Evolutionary conservation across 2,329 filamentous ascomycete genomes (phyloP).

Genomic region (Fusarium dimerum): DNA sequence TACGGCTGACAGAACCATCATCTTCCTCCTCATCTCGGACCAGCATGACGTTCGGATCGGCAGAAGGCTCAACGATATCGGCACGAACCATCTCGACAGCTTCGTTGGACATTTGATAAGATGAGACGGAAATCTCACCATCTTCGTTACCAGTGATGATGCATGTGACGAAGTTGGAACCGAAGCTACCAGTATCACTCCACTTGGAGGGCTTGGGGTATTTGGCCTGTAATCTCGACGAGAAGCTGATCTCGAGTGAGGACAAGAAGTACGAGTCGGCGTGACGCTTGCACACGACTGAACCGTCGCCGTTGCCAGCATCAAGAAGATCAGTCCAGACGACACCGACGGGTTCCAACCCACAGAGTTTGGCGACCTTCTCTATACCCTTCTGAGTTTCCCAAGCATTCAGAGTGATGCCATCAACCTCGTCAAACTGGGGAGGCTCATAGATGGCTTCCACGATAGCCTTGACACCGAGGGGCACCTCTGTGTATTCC

Average conservation of each 20-base stretch:
- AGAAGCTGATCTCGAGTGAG: slow-evolving; percentile 88
- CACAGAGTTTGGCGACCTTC: slow-evolving; percentile 77
- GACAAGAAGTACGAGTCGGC: slow-evolving; percentile 93
- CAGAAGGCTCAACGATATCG: slow-evolving; percentile 92
- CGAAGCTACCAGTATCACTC: slow-evolving; percentile 92
- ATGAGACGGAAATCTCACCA: slow-evolving; percentile 83
- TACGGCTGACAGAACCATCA: slow-evolving; percentile 65
- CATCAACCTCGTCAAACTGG: slow-evolving; percentile 85
- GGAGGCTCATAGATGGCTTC: slow-evolving; percentile 97
- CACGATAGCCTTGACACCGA: slow-evolving; percentile 93
- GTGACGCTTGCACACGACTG: slow-evolving; percentile 92
- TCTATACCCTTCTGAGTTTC: slow-evolving; percentile 81
- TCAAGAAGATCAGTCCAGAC: slow-evolving; percentile 94
- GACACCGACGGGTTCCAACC: slow-evolving; percentile 84
- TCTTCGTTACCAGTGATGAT: slow-evolving; percentile 90
- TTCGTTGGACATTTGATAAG: slow-evolving; percentile 94
- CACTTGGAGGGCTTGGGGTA: slow-evolving; percentile 92
- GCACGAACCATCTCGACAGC: slow-evolving; percentile 96
- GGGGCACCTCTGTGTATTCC: slow-evolving; percentile 88
- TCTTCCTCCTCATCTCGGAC: slow-evolving; percentile 91
- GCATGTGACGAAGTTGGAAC: slow-evolving; percentile 96
- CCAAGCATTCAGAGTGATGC: slow-evolving; percentile 83
- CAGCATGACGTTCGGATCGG: slow-evolving; percentile 90
- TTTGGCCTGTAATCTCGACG: slow-evolving; percentile 82
- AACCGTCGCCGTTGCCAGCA: slow-evolving; percentile 77